Evolutionary conservation across 106 monocot genomes (phyloP).

Genomic region (Platanthera guangdongensis): DNA sequence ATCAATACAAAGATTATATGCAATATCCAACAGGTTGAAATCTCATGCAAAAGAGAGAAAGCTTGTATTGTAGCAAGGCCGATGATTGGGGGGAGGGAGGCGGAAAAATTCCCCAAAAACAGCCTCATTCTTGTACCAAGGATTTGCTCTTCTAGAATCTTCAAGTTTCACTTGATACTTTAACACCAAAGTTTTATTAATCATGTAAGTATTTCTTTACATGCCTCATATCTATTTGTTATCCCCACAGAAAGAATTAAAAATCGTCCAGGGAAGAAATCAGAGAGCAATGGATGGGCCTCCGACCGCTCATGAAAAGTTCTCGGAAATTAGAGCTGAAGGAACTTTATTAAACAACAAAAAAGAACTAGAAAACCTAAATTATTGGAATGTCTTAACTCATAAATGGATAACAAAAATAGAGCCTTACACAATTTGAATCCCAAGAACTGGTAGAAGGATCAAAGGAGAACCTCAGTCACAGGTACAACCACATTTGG

Average conservation of each 20-base stretch:
- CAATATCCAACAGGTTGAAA: too few relatives aligned
- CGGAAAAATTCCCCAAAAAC: not conserved
- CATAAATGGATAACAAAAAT: not conserved
- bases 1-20: too few relatives aligned
- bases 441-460: not conserved
- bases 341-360: not conserved
- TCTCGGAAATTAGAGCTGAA: too few relatives aligned
- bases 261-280: not conserved
- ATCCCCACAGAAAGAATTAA: not conserved
- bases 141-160: not conserved
- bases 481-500: not conserved
- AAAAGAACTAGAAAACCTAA: not conserved
- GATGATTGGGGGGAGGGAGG: not conserved
- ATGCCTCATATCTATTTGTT: not conserved
- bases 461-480: not conserved
- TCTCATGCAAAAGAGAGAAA: not conserved
- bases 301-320: not conserved
- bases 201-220: not conserved
- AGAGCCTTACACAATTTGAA: not conserved
- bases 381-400: not conserved
- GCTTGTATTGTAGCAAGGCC: not conserved
- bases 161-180: not conserved
- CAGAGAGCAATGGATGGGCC: not conserved
- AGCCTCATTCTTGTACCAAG: not conserved
- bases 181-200: not conserved